Conservation (phyloP, 768 basidiomycete species). For the Calvatia gigantea region DNA sequence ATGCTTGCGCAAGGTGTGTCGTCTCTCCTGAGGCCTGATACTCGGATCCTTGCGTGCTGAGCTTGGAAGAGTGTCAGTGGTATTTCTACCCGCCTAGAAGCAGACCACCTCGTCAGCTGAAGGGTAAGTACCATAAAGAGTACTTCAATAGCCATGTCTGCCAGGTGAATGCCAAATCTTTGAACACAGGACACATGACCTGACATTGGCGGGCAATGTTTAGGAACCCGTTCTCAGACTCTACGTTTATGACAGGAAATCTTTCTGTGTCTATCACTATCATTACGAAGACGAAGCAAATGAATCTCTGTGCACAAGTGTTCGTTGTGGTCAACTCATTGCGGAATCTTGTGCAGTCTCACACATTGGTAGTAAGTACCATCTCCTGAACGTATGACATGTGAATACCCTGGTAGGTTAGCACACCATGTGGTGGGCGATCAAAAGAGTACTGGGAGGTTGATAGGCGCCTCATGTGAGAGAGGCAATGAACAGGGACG, state of each 20-base stretch:
- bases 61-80: slow-evolving; percentile 65
- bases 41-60: neutral
- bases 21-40: slow-evolving; percentile 1
- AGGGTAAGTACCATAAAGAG: slow-evolving; percentile 90
- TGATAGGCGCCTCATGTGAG: too few relatives aligned
- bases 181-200: neutral
- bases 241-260: slow-evolving; percentile 88
- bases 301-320: slow-evolving; percentile 79
- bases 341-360: slow-evolving; percentile 93
- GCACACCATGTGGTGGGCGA: slow-evolving; percentile 46
- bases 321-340: slow-evolving; percentile 81
- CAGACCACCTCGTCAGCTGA: slow-evolving; percentile 90
- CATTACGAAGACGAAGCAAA: slow-evolving; percentile 94
- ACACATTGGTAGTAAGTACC: slow-evolving; percentile 75
- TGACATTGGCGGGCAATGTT: too few relatives aligned
- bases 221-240: slow-evolving; percentile 92
- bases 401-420: slow-evolving; percentile 66
- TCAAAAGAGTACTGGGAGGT: too few relatives aligned
- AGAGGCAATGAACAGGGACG: too few relatives aligned
- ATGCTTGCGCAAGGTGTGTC: slow-evolving; percentile 81
- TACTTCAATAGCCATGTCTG: slow-evolving; percentile 90
- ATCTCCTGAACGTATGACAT: slow-evolving; percentile 86
- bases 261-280: slow-evolving; percentile 89
- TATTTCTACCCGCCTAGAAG: slow-evolving; percentile 87
- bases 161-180: slow-evolving; percentile 47